These are phyloP conservation scores for Globisporangium iwayamae DNA, from an alignment of 352 stramenopile species.

Conservation along the genomic window DNA sequence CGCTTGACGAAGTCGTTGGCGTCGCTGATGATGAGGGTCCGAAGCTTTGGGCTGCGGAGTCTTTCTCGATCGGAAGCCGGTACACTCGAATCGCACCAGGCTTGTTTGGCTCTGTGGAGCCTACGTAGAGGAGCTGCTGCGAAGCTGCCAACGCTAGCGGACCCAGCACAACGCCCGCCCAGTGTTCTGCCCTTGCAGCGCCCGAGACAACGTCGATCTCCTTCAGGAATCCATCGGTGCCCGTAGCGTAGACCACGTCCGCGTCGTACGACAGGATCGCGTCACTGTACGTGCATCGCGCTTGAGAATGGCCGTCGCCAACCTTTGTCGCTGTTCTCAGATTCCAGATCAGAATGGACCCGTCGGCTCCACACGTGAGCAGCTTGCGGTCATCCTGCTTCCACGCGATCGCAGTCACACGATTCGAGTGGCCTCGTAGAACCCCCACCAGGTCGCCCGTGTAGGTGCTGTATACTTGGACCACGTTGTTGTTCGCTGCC, in stretches of 20 bases:
- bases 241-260: slow-evolving; percentile 84
- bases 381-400: slow-evolving; percentile 76
- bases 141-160: slow-evolving; percentile 82
- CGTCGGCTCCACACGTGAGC: slow-evolving; percentile 72
- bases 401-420: slow-evolving; percentile 77
- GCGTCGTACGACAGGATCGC: slow-evolving; percentile 53
- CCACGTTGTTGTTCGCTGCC: slow-evolving; percentile 84
- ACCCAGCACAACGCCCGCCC: slow-evolving; percentile 48
- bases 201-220: slow-evolving; percentile 83
- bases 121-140: slow-evolving; percentile 89
- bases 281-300: slow-evolving; percentile 71
- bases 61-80: slow-evolving; percentile 62
- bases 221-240: slow-evolving; percentile 88
- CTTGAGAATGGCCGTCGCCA: slow-evolving; percentile 74
- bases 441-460: slow-evolving; percentile 69
- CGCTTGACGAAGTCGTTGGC: slow-evolving; percentile 10
- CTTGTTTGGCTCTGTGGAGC: slow-evolving; percentile 65
- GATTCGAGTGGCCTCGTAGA: slow-evolving; percentile 78
- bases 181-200: slow-evolving; percentile 53
- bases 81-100: slow-evolving; percentile 76
- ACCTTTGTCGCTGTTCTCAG: slow-evolving; percentile 69
- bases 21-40: slow-evolving; percentile 1
- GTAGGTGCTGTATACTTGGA: slow-evolving; percentile 85
- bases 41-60: slow-evolving; percentile 22
- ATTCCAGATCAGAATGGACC: slow-evolving; percentile 76